A percentile compares a stretch with the other conserved stretches of the same genome.
These are phyloP conservation scores for Echinochloa phyllopogon DNA, from an alignment of 176 grass and related monocot genomes.

Conservation along the genomic window DNA sequence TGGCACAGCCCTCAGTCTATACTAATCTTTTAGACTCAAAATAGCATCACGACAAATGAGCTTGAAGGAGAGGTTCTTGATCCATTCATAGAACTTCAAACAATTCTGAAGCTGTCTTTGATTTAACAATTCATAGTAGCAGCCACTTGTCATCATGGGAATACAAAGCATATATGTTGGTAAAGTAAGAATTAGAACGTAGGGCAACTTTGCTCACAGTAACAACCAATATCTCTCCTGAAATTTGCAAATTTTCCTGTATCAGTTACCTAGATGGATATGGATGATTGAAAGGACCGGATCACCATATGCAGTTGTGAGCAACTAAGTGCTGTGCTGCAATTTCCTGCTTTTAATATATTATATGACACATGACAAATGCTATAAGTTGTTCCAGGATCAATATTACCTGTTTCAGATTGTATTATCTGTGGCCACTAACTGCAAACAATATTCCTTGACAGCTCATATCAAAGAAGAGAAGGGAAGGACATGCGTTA, in stretches of 20 bases:
- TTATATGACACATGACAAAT: background rate
- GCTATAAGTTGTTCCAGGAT: background rate
- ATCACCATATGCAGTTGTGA: background rate
- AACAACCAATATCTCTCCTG: background rate
- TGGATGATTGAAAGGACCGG: background rate
- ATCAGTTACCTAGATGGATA: background rate
- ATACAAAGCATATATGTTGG: background rate
- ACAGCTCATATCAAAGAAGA: background rate
- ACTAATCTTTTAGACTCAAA: background rate
- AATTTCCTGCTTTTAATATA: slow-evolving; percentile 15
- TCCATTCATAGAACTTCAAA: background rate
- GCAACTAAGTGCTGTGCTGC: background rate
- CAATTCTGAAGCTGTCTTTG: background rate
- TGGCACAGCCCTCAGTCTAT: background rate
- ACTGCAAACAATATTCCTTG: background rate
- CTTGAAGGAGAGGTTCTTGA: background rate
- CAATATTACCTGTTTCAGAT: slow-evolving; percentile 15
- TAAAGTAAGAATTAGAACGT: background rate
- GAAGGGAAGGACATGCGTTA: background rate
- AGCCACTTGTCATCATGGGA: background rate
- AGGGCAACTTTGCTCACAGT: background rate
- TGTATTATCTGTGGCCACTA: background rate
- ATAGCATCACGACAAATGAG: slow-evolving; percentile 1
- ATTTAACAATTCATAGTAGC: background rate
- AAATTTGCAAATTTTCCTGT: background rate